phyloP scores from a whole-genome alignment of 1,139 yeast species.

The Kodamaea fungicola region DNA sequence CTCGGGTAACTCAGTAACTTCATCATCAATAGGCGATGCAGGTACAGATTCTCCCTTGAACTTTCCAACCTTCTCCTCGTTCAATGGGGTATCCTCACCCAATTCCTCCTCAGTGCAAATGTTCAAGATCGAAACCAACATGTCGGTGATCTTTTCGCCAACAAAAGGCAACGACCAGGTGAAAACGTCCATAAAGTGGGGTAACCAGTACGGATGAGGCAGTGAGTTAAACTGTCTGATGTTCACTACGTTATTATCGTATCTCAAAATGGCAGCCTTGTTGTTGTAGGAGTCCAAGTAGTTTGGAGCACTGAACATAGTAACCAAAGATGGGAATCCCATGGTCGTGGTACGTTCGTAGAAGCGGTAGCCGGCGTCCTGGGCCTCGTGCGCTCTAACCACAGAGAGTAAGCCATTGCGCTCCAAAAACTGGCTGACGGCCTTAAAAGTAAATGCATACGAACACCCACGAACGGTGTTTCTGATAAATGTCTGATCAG shows the following conservation, averaged over 20 bases:
- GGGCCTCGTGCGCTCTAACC: constrained; percentile 96
- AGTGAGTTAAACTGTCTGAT: constrained; percentile 90
- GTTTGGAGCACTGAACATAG: constrained; percentile 95
- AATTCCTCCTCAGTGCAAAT: constrained; percentile 95
- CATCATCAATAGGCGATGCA: constrained; percentile 1
- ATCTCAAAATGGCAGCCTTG: constrained; percentile 92
- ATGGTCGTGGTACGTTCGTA: constrained; percentile 81
- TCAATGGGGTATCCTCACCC: constrained; percentile 63
- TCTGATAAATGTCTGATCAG: constrained; percentile 50
- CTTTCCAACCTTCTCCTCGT: constrained; percentile 16
- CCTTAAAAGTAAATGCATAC: constrained; percentile 81
- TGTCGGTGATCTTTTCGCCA: constrained; percentile 94
- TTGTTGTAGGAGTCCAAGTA: constrained; percentile 90
- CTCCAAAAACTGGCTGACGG: constrained; percentile 78
- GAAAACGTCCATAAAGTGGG: constrained; percentile 95
- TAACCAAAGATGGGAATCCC: constrained; percentile 90
- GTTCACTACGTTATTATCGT: constrained; percentile 90
- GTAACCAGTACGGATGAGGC: constrained; percentile 97
- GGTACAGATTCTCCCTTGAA: constrained; percentile 1
- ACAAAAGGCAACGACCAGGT: constrained; percentile 98
- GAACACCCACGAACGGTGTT: constrained; percentile 92
- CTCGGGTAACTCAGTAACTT: constrained; percentile 1
- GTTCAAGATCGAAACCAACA: constrained; percentile 84
- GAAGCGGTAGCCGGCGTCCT: constrained; percentile 95
- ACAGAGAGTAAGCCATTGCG: constrained; percentile 76